Base-by-base conservation (phyloP, 306 rosid genomes). In the Geum urbanum region DNA sequence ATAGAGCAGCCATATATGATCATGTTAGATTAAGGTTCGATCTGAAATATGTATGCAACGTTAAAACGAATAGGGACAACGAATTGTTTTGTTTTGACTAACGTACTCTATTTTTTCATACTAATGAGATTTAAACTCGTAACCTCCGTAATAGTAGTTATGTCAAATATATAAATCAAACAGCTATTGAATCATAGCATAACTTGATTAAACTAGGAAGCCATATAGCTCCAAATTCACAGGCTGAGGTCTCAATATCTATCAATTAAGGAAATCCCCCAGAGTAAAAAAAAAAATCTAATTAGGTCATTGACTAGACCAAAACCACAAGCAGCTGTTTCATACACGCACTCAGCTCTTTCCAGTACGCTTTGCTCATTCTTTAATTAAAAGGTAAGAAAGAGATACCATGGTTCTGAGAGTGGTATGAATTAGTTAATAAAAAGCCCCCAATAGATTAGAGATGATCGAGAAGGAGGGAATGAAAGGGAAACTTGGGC, bases 401-500 rank as follows among this genome's bases (percentile, higher is more conserved):
- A 69, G 20, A 52, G 61, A 68, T 52, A 24, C 1, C 27, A 24
- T 24, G 27, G 27, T 24, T 32, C 4, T 32, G 37, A 32, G 66
- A 61, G 66, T 39, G 66, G 24, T 61, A 58, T 14, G 8, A 40
- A 8, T 39, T 37, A 8, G 5, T 11, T 39, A 50, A 2, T 32
- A 51, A 9, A 37, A 44, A 41, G 46, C 41, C 8, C 12, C 73
- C 14, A 35, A 10, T 19, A 5, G 57, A n/a, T 52, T 20, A 58
- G 19, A 3, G 20, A 74, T 66, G 35, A 5, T n/a, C n/a, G 71
- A 66, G 52, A 71, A 65, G 39, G 72, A 4, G 3, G n/a, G 24
- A 18, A 52, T 67, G 45, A 71, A 77, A 37, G 41, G 62, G 76
- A 78, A 78, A 70, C 73, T 76, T 73, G 79, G 68, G 72, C 70